A percentile compares a stretch with the other conserved stretches of the same genome.
Conservation (phyloP, 2,329 filamentous ascomycete genomes). For the Didymella glomerata region DNA sequence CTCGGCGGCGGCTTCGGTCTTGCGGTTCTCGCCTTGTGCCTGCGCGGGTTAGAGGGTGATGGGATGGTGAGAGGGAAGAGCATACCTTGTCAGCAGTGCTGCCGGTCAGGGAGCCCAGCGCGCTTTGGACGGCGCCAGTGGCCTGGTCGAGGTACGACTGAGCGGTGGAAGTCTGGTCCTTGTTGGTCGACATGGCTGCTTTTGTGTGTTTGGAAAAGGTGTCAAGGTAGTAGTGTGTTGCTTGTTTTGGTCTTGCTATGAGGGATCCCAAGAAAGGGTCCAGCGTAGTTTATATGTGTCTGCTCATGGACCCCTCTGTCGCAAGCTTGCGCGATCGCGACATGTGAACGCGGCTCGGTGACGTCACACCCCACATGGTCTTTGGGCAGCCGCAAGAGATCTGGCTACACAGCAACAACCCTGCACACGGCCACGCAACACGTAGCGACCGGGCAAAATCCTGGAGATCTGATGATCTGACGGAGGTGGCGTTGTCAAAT, state of each 20-base stretch:
- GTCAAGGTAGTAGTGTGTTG: not conserved
- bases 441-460: not conserved
- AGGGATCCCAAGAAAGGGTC: too few species aligned
- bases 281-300: conserved; percentile 11
- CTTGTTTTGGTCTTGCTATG: not conserved
- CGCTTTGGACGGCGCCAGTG: conserved; percentile 75
- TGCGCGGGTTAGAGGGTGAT: conserved; percentile 44
- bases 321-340: conserved; percentile 8
- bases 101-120: conserved; percentile 76
- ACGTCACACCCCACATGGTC: conserved; percentile 18
- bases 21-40: conserved; percentile 69
- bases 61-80: conserved; percentile 1
- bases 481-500: conserved; percentile 18
- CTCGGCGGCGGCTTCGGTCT: conserved; percentile 72
- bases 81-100: conserved; percentile 70
- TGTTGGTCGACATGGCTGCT: conserved; percentile 62
- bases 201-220: not conserved
- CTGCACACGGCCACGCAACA: conserved; percentile 9
- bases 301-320: conserved; percentile 3
- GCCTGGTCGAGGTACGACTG: conserved; percentile 73
- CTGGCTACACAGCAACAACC: conserved; percentile 1
- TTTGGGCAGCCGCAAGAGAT: conserved; percentile 3
- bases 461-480: conserved; percentile 14
- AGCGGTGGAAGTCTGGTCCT: conserved; percentile 72
- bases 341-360: conserved; percentile 7